A percentile compares a stretch with the other conserved stretches of the same genome.
These are phyloP conservation scores for Cenchrus americanus DNA, from an alignment of 176 grass and related monocot species.

Conservation along the genomic window DNA sequence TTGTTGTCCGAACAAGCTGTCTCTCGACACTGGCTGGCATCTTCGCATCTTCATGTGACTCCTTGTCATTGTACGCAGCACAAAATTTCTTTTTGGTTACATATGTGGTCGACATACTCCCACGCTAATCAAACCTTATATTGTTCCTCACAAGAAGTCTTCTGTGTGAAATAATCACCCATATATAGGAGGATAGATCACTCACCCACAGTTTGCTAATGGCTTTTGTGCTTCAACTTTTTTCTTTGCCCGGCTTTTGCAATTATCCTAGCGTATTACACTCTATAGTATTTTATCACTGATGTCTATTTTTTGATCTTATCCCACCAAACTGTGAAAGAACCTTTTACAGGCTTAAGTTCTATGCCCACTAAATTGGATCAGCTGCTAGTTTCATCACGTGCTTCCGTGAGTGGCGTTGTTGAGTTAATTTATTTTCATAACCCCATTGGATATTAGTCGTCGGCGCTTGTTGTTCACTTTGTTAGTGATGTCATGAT, in stretches of 20 bases:
- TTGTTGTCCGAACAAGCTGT: neutral
- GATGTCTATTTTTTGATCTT: neutral
- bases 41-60: neutral
- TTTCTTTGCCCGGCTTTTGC: neutral
- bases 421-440: too few relatives aligned
- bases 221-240: neutral
- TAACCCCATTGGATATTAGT: neutral
- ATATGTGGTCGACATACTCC: neutral
- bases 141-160: neutral
- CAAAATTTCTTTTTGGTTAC: neutral
- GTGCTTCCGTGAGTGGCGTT: neutral
- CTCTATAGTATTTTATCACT: neutral
- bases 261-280: neutral
- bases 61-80: neutral
- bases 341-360: neutral
- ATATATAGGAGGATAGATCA: constrained; percentile 5
- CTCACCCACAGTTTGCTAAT: neutral
- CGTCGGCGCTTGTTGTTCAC: neutral
- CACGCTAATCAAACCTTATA: neutral
- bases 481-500: neutral
- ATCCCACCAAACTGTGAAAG: neutral
- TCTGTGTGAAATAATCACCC: neutral
- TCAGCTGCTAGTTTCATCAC: neutral
- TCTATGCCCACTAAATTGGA: neutral
- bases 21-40: neutral